These are phyloP conservation scores for Euptelea pleiosperma DNA, from an alignment of 164 flowering plant genomes.

Conservation along the genomic window DNA sequence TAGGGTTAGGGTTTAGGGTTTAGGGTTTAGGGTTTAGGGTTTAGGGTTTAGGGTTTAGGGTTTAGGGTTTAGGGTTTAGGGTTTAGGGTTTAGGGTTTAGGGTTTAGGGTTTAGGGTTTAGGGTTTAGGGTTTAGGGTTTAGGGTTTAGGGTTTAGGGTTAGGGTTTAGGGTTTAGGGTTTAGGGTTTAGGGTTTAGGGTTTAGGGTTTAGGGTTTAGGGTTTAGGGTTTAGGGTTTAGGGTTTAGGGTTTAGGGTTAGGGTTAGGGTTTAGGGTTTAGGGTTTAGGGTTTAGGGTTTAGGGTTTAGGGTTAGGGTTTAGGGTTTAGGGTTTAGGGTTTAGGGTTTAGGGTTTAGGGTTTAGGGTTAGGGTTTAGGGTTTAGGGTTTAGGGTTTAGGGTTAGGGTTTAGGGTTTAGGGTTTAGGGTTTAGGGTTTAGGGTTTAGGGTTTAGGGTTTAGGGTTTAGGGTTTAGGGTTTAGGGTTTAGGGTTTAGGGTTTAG, in stretches of 20 bases:
- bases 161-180: conserved; percentile 17
- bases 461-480: conserved; percentile 15
- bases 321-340: no score
- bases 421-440: conserved; percentile 14
- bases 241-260: conserved; percentile 19
- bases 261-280: conserved; percentile 12
- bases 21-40: conserved; percentile 23
- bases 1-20: no score
- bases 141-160: conserved; percentile 19
- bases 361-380: no score
- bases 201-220: conserved; percentile 16
- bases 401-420: no score
- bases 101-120: conserved; percentile 19
- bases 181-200: conserved; percentile 18
- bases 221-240: conserved; percentile 19
- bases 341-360: no score
- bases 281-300: conserved; percentile 15
- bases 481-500: conserved; percentile 18
- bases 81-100: conserved; percentile 18
- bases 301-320: conserved; percentile 19
- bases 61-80: conserved; percentile 18
- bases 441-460: conserved; percentile 17
- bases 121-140: conserved; percentile 17
- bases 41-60: conserved; percentile 22
- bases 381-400: no score